Percentiles rank a stretch among this genome's conserved stretches.
phyloP scores from a whole-genome alignment of 305 asterid genomes.

The Fraxinus floribunda region DNA sequence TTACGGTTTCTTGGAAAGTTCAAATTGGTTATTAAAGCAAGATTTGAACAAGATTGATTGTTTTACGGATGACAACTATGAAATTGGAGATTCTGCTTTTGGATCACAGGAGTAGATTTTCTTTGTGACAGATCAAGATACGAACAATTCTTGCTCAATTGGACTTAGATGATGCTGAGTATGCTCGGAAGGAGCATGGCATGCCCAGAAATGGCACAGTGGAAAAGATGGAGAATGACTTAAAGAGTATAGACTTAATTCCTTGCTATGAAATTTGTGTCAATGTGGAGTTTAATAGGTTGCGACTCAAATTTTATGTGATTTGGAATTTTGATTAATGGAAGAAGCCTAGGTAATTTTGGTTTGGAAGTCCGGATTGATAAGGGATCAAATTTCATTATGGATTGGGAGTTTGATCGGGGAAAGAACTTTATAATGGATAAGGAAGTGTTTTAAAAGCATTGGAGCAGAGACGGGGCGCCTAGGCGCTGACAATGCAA shows the following conservation, averaged over 20 bases:
- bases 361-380: background rate
- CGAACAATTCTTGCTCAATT: background rate
- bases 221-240: background rate
- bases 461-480: background rate
- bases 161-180: background rate
- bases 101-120: background rate
- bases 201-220: background rate
- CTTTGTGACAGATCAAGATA: background rate
- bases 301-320: background rate
- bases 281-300: background rate
- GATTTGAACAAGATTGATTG: no score
- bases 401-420: background rate
- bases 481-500: background rate
- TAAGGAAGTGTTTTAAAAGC: background rate
- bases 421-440: background rate
- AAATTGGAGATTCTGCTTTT: background rate
- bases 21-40: background rate
- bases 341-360: background rate
- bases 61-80: background rate
- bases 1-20: background rate
- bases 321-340: no score
- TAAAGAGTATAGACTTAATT: no score
- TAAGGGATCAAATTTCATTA: background rate
- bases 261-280: background rate
- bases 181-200: background rate